A percentile compares a stretch with the other conserved stretches of the same genome.
phyloP scores from a whole-genome alignment of 225 moss, liverwort and hornwort genomes.

The Polytrichum commune region DNA sequence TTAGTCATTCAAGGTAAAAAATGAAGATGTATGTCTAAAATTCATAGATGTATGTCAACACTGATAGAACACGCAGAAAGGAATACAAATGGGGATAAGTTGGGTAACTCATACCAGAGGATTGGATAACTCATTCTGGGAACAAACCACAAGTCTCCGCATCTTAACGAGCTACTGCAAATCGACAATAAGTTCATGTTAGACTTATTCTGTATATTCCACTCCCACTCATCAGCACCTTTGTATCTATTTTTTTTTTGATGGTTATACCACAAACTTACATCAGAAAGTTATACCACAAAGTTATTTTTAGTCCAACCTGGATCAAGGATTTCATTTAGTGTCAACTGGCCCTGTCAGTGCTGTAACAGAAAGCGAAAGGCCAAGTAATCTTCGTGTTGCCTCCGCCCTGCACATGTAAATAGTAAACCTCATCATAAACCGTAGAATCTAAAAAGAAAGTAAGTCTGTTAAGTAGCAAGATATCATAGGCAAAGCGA shows the following conservation, averaged over 20 bases:
- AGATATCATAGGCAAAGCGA: background rate
- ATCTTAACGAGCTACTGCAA: background rate
- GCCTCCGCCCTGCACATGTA: slow-evolving; percentile 42
- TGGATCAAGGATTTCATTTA: slow-evolving; percentile 11
- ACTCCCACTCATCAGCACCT: no score
- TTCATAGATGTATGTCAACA: no score
- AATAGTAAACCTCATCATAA: background rate
- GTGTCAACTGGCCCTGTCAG: slow-evolving; percentile 18
- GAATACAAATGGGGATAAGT: no score
- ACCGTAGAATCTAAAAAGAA: background rate
- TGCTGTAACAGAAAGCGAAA: slow-evolving; percentile 30
- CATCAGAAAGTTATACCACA: background rate
- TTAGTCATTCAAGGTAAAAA: no score
- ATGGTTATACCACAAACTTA: no score
- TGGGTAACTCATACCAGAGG: no score
- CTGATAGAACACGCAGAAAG: no score
- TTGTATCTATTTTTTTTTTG: background rate
- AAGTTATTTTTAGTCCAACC: slow-evolving; percentile 6
- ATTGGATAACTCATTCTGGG: no score
- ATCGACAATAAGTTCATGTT: background rate
- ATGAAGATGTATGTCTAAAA: no score
- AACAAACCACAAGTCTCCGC: no score
- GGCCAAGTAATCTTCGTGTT: slow-evolving; percentile 48
- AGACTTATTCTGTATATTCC: background rate
- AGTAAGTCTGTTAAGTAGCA: background rate